Evolutionary conservation across 2,329 filamentous ascomycete species (phyloP).

Genomic region (Sporothrix pallida): DNA sequence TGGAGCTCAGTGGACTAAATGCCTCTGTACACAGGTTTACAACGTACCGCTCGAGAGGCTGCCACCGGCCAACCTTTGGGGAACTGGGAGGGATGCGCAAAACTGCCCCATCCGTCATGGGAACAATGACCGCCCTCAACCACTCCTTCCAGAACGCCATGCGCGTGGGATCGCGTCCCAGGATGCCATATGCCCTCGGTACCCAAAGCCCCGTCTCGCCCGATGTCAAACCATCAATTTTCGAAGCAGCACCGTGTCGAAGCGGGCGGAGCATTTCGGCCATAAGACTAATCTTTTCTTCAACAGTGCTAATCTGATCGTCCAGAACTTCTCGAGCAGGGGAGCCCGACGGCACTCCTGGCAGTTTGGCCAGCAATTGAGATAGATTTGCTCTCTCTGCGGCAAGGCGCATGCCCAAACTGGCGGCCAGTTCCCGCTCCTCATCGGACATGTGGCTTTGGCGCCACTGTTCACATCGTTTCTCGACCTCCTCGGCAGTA

Average conservation of each 20-base stretch:
- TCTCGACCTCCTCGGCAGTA: slow-evolving; percentile 82
- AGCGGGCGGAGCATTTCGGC: slow-evolving; percentile 92
- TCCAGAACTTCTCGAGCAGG: slow-evolving; percentile 82
- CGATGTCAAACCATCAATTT: slow-evolving; percentile 94
- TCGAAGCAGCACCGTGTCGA: slow-evolving; percentile 90
- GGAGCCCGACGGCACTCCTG: slow-evolving; percentile 79
- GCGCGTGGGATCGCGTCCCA: slow-evolving; percentile 82
- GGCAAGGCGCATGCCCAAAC: slow-evolving; percentile 85
- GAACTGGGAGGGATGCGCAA: slow-evolving; percentile 85
- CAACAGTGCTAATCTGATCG: slow-evolving; percentile 91
- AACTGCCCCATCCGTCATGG: slow-evolving; percentile 89
- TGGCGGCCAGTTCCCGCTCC: slow-evolving; percentile 89
- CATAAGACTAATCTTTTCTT: slow-evolving; percentile 97
- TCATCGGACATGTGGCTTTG: slow-evolving; percentile 87
- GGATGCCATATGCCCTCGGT: slow-evolving; percentile 87
- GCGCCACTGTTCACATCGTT: slow-evolving; percentile 82
- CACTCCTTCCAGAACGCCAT: slow-evolving; percentile 98
- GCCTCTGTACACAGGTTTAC: slow-evolving; percentile 97
- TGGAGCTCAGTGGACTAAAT: slow-evolving; percentile 87
- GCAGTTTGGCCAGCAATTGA: slow-evolving; percentile 81
- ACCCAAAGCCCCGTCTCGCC: slow-evolving; percentile 97
- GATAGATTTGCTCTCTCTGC: slow-evolving; percentile 89
- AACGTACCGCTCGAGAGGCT: slow-evolving; percentile 94
- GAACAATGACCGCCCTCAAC: slow-evolving; percentile 90
- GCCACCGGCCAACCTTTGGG: slow-evolving; percentile 90